Evolutionary conservation across 768 basidiomycete species (phyloP), one percentile per base, ranked within the genome.

Genomic region (Lepiota subincarnata): DNA sequence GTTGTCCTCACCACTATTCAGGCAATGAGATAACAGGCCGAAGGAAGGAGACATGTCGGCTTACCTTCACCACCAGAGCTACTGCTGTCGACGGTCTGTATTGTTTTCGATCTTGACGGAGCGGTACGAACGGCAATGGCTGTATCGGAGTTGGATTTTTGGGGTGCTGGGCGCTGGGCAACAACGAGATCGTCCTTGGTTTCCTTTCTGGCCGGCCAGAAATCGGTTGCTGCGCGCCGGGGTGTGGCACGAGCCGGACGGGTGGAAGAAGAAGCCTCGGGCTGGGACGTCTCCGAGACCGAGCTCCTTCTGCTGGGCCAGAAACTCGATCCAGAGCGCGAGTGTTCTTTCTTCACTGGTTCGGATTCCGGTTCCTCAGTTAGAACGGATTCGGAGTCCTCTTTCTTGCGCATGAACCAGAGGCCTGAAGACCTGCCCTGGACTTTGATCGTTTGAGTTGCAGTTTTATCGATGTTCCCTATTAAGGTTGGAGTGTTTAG

Each of bases 381-480:
- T 14, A 54, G 18, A 20, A 38, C 13, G 20, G 45, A 26, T 8
- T 54, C 53, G 13, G 53, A 47, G 6, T 69, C 66, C 55, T 76
- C 70, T 54, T 72, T 77, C 69, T 75, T 80, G 58, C 73, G 71
- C 56, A 71, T 71, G 57, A 81, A 83, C 78, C 80, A 81, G 47
- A 75, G 66, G 28, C 79, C 79, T 12, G 74, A 71, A 6, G 76
- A 71, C 58, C 75, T 77, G 34, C 73, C 73, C 49, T 81, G 73
- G 46, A 86, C 76, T 56, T 83, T 80, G 55, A 87, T 80, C 0
- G 83, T 70, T 60, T 85, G 82, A 3, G 81, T 87, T 57, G 71
- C 74, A 48, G 73, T 64, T 3, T 69, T 57, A 55, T 89, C 87
- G 39, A 90, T 83, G 13, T 80, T 75, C 88, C 88, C 88, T 90